Evolutionary conservation across 2,329 filamentous ascomycete genomes (phyloP).

Genomic region (Hansfordia pulvinata): DNA sequence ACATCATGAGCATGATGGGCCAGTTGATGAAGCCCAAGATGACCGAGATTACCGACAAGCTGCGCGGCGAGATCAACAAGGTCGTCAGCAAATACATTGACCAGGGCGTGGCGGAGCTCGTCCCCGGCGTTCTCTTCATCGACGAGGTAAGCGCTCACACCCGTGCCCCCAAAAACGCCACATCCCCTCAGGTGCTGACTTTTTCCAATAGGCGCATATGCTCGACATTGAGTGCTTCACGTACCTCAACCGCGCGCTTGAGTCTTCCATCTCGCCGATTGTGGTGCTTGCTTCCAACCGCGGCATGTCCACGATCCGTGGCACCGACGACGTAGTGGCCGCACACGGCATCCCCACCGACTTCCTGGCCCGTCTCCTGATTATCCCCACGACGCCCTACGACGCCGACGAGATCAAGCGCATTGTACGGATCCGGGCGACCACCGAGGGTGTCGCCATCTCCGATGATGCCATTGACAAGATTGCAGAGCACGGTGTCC

Average conservation of each 20-base stretch:
- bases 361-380: constrained; percentile 84
- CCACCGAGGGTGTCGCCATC: constrained; percentile 68
- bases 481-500: constrained; percentile 74
- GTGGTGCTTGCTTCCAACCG: constrained; percentile 96
- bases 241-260: constrained; percentile 94
- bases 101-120: constrained; percentile 91
- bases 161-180: constrained; percentile 1
- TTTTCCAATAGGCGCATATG: constrained; percentile 71
- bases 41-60: constrained; percentile 97
- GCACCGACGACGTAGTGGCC: constrained; percentile 67
- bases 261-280: constrained; percentile 88
- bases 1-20: constrained; percentile 99
- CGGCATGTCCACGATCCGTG: constrained; percentile 84
- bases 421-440: constrained; percentile 75
- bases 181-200: constrained; percentile 8
- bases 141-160: constrained; percentile 60
- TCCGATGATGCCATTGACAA: constrained; percentile 75
- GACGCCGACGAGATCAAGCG: constrained; percentile 78
- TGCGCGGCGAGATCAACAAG: constrained; percentile 94
- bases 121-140: constrained; percentile 97
- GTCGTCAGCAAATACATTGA: constrained; percentile 99
- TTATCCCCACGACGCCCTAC: constrained; percentile 90
- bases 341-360: constrained; percentile 92
- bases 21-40: constrained; percentile 99
- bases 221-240: constrained; percentile 99